Conservation (phyloP, 257 asterid genomes). For the Thymus mandschuricus region DNA sequence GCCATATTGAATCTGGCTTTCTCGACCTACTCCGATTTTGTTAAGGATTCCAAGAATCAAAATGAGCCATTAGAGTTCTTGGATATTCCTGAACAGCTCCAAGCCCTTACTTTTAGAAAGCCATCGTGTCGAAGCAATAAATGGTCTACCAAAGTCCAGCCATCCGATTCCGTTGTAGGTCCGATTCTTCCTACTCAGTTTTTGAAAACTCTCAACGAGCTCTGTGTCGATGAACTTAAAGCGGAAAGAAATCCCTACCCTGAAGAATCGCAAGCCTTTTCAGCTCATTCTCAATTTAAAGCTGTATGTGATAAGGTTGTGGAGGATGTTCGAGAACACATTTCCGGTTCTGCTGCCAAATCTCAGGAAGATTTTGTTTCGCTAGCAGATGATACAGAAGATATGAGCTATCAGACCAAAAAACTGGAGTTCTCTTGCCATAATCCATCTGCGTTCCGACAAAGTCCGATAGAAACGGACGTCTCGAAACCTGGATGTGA, state of each 20-base stretch:
- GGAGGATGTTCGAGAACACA: slow-evolving; percentile 48
- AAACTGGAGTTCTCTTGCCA: slow-evolving; percentile 43
- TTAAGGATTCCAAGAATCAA: slow-evolving; percentile 26
- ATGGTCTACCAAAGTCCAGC: slow-evolving; percentile 49
- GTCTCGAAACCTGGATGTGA: slow-evolving; percentile 31
- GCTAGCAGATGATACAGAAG: slow-evolving; percentile 61
- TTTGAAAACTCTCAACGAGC: slow-evolving; percentile 52
- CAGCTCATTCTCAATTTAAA: slow-evolving; percentile 47
- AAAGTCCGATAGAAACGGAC: slow-evolving; percentile 29
- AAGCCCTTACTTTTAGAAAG: slow-evolving; percentile 46
- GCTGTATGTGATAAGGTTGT: slow-evolving; percentile 50
- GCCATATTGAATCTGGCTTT: slow-evolving; percentile 47
- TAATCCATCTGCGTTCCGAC: slow-evolving; percentile 44
- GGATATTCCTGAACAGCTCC: slow-evolving; percentile 44
- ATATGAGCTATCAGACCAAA: slow-evolving; percentile 26
- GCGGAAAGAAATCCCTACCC: slow-evolving; percentile 30
- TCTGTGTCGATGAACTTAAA: slow-evolving; percentile 41
- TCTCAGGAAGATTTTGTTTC: slow-evolving; percentile 46
- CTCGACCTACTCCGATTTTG: slow-evolving; percentile 43
- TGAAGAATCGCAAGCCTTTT: slow-evolving; percentile 46
- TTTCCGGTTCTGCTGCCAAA: slow-evolving; percentile 34
- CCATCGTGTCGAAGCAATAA: slow-evolving; percentile 53
- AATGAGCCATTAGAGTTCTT: slow-evolving; percentile 49
- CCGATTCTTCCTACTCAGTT: slow-evolving; percentile 62
- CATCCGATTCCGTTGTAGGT: slow-evolving; percentile 45